Evolutionary conservation across 1,284 basidiomycete species (phyloP).

Genomic region (Porodaedalea pini): DNA sequence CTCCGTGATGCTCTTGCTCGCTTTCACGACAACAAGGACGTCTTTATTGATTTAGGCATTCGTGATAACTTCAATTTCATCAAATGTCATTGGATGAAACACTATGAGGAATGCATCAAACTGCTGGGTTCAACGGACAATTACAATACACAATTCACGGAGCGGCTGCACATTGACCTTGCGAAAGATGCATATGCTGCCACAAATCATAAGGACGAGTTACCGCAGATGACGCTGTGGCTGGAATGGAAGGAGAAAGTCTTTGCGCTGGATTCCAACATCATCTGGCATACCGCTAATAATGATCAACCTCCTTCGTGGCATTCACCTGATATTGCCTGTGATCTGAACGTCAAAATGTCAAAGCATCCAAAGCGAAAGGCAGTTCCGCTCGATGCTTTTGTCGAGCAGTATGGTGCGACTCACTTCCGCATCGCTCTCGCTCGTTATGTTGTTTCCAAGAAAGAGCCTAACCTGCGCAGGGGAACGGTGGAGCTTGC

Average conservation of each 20-base stretch:
- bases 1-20: slow-evolving; percentile 24
- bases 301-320: background rate
- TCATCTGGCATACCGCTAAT: background rate
- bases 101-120: slow-evolving; percentile 32
- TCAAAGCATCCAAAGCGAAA: background rate
- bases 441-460: too few species aligned
- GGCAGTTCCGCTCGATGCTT: background rate
- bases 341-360: background rate
- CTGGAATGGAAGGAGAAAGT: slow-evolving; percentile 25
- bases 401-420: background rate
- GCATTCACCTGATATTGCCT: background rate
- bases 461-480: too few species aligned
- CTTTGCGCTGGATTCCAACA: background rate
- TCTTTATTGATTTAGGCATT: slow-evolving; percentile 26
- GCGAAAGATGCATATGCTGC: slow-evolving; percentile 28
- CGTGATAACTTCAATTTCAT: slow-evolving; percentile 36
- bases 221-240: slow-evolving; percentile 35
- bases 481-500: too few species aligned
- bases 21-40: slow-evolving; percentile 29
- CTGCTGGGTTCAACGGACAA: slow-evolving; percentile 31
- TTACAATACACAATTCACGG: slow-evolving; percentile 32
- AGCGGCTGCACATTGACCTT: slow-evolving; percentile 29
- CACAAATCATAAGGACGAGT: slow-evolving; percentile 27
- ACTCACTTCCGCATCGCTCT: too few species aligned
- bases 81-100: slow-evolving; percentile 26